Conservation (phyloP, 2,329 filamentous ascomycete genomes). For the Fusarium lateritium region DNA sequence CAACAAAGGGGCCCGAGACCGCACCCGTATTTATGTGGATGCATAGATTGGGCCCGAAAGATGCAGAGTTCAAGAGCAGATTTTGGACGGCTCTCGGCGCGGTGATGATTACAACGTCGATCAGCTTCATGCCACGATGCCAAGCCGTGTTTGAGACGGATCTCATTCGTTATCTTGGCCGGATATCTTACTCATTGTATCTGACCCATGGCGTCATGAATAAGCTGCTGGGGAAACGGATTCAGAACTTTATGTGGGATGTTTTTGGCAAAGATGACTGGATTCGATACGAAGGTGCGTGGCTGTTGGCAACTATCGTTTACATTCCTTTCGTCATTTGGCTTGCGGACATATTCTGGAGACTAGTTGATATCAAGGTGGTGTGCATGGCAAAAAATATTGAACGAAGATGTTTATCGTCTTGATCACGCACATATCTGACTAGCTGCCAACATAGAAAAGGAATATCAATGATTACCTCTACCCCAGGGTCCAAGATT, state of each 20-base stretch:
- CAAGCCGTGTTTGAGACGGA: not conserved
- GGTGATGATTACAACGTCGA: not conserved
- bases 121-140: not conserved
- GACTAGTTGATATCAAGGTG: not conserved
- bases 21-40: conserved; percentile 1
- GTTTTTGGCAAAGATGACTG: not conserved
- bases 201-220: not conserved
- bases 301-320: not conserved
- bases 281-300: not conserved
- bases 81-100: not conserved
- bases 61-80: not conserved
- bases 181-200: not conserved
- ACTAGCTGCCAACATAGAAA: too few species aligned
- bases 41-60: not conserved
- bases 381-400: not conserved
- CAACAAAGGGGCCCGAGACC: not conserved
- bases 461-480: too few species aligned
- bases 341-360: conserved; percentile 1
- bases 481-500: too few species aligned
- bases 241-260: not conserved
- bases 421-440: not conserved
- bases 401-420: not conserved
- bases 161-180: not conserved
- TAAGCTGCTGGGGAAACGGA: not conserved
- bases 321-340: conserved; percentile 1